A percentile compares a stretch with the other conserved stretches of the same genome.
Conservation (phyloP, 371 early-diverging fungal species). For the Mucor indicus region DNA sequence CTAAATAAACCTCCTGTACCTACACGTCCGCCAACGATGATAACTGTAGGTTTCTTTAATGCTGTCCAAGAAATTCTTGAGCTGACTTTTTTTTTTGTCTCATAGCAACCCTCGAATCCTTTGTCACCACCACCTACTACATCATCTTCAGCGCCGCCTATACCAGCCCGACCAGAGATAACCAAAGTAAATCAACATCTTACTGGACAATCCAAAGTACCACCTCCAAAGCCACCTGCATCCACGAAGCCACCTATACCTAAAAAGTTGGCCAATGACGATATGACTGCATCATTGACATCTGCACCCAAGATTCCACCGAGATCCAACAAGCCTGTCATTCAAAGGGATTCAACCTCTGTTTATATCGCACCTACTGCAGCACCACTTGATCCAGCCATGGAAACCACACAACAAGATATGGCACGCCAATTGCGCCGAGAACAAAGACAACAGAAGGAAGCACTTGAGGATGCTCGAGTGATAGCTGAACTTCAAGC, state of each 20-base stretch:
- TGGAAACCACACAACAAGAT: constrained; percentile 23
- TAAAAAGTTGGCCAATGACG: too few species aligned
- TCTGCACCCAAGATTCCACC: constrained; percentile 16
- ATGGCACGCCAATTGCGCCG: constrained; percentile 15
- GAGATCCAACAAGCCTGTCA: constrained; percentile 11
- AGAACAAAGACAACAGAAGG: constrained; percentile 23
- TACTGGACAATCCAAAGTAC: constrained; percentile 27
- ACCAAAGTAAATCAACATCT: constrained; percentile 21
- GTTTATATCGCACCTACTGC: constrained; percentile 26
- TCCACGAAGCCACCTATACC: constrained; percentile 22
- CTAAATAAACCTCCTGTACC: constrained; percentile 11
- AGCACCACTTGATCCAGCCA: constrained; percentile 39
- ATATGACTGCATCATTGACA: constrained; percentile 7
- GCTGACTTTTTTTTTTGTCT: too few species aligned
- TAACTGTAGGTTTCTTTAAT: constrained; percentile 17
- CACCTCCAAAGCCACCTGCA: constrained; percentile 32
- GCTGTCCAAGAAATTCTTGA: too few species aligned
- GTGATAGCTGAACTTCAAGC: constrained; percentile 82
- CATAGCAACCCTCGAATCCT: too few species aligned
- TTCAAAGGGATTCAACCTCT: constrained; percentile 2
- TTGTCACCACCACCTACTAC: constrained; percentile 24
- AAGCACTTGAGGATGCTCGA: constrained; percentile 47
- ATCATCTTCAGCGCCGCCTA: constrained; percentile 23
- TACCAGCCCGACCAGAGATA: constrained; percentile 25
- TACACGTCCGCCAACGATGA: constrained; percentile 1